A percentile compares a stretch with the other conserved stretches of the same genome.
Evolutionary conservation across 768 basidiomycete genomes (phyloP).

Genomic region (Leccinum variicolor): DNA sequence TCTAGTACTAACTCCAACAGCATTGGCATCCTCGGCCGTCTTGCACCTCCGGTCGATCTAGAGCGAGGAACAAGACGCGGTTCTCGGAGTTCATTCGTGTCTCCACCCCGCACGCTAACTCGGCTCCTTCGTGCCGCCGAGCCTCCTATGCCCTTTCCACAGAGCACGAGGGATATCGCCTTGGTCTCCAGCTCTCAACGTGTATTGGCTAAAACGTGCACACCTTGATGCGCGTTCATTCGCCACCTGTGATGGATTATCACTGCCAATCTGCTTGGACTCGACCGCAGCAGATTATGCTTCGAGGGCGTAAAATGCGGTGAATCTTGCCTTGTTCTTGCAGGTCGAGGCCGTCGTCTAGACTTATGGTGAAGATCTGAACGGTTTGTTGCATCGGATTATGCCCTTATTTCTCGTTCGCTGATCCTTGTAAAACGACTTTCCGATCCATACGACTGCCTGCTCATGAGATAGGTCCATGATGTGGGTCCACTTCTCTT

Average conservation of each 20-base stretch:
- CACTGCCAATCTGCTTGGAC: constrained; percentile 2
- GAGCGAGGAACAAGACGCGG: constrained; percentile 3
- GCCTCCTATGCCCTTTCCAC: constrained; percentile 8
- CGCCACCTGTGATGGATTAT: constrained; percentile 3
- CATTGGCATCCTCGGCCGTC: neutral
- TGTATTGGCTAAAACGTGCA: constrained; percentile 25
- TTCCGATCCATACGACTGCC: constrained; percentile 5
- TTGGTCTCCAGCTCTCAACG: constrained; percentile 9
- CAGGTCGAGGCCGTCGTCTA: constrained; percentile 1
- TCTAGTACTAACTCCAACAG: constrained; percentile 3
- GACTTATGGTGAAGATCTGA: constrained; percentile 16
- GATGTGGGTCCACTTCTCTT: constrained; percentile 8
- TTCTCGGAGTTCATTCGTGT: constrained; percentile 18
- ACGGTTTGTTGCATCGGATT: constrained; percentile 6
- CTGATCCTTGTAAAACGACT: constrained; percentile 10
- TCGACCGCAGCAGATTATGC: neutral
- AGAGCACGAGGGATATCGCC: constrained; percentile 4
- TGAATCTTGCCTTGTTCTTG: neutral
- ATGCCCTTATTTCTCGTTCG: neutral
- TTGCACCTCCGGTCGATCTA: constrained; percentile 1
- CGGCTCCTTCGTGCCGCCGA: constrained; percentile 11
- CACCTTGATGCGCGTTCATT: constrained; percentile 7
- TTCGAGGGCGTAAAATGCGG: constrained; percentile 1
- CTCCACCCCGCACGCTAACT: constrained; percentile 5
- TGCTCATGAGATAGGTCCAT: constrained; percentile 6